Percentiles rank a stretch among this genome's conserved stretches.
Evolutionary conservation across 2,329 filamentous ascomycete genomes (phyloP).

Genomic region (Arthroderma sp.): DNA sequence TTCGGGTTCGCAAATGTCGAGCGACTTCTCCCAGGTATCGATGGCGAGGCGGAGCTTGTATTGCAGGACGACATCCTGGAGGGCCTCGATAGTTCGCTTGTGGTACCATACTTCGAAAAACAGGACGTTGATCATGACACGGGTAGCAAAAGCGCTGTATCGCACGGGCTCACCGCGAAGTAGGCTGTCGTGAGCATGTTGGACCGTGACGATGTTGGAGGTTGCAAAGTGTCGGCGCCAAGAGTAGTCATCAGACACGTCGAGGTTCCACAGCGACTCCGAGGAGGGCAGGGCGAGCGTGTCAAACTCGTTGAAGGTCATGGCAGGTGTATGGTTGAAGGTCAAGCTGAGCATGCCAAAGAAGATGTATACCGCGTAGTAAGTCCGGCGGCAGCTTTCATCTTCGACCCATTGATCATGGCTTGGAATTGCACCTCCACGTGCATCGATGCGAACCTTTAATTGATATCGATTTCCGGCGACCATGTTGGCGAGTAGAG

Average conservation of each 20-base stretch:
- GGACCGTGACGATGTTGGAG: slow-evolving; percentile 69
- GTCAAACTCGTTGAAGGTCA: slow-evolving; percentile 97
- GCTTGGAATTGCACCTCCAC: slow-evolving; percentile 59
- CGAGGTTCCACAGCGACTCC: slow-evolving; percentile 86
- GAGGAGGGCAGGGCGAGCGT: slow-evolving; percentile 83
- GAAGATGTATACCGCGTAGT: slow-evolving; percentile 98
- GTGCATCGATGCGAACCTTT: slow-evolving; percentile 81
- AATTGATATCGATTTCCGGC: slow-evolving; percentile 93
- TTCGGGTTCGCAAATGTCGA: slow-evolving; percentile 87
- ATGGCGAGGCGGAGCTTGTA: slow-evolving; percentile 92
- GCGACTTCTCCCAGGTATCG: slow-evolving; percentile 97
- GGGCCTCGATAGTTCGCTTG: slow-evolving; percentile 92
- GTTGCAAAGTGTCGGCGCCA: slow-evolving; percentile 55
- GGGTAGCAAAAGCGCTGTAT: slow-evolving; percentile 93
- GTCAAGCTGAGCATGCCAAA: slow-evolving; percentile 89
- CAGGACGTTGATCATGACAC: slow-evolving; percentile 96
- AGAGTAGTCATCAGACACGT: slow-evolving; percentile 60
- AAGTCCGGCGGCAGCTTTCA: slow-evolving; percentile 89
- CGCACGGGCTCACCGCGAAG: slow-evolving; percentile 84
- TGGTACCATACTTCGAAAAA: slow-evolving; percentile 99
- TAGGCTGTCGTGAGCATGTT: slow-evolving; percentile 85
- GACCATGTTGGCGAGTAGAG: slow-evolving; percentile 95
- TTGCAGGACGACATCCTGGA: slow-evolving; percentile 94
- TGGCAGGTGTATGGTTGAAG: slow-evolving; percentile 95
- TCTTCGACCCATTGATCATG: slow-evolving; percentile 93